Base-by-base conservation (phyloP, 139 green algal genomes). In the Micractinium sp. region DNA sequence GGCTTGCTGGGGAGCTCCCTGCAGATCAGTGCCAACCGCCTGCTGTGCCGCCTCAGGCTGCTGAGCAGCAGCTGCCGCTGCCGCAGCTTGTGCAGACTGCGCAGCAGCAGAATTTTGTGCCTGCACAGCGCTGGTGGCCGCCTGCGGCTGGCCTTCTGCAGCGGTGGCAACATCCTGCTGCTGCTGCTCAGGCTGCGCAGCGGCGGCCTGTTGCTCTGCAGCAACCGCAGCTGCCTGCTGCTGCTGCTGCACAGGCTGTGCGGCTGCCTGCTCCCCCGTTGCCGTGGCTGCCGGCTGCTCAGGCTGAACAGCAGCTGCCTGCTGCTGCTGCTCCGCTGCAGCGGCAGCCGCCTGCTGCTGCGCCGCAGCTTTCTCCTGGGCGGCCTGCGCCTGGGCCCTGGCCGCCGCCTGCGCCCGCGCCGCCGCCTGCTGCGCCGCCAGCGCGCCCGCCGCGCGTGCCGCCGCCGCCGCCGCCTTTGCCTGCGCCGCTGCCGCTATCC, bases 321-420 rank as follows among this genome's bases (percentile, higher is more conserved):
- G 23, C 85, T 88, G 61, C 84, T 88, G 47, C 33, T 81, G 63
- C 31, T 88, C 38, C 15, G 39, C 35, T 31, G 7, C 29, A 29
- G 15, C 39, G 1, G 33, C 81, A 0, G 12, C 19, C 3, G 18
- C n/a, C 35, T 56, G 36, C 39, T 83, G 38, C 78, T n/a, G 18
- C 75, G 75, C 75, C 33, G 7, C 77, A n/a, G 38, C 77, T 5
- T 36, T 38, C 38, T 19, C 20, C 36, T n/a, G 38, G 19, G 36
- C 38, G 15, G n/a, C 81, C 9, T 3, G 53, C 2, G 31, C 31
- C n/a, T 47, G 36, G n/a, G 2, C 53, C 4, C 38, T 2, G 4
- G 79, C 53, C 29, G n/a, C 53, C 13, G 81, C 53, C 31, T 73
- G 80, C 35, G 15, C 4, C 27, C 29, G 80, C 80, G 20, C 60